These are phyloP conservation scores for Apiotrichum siamense DNA, from an alignment of 1,284 basidiomycete genomes.

Conservation along the genomic window DNA sequence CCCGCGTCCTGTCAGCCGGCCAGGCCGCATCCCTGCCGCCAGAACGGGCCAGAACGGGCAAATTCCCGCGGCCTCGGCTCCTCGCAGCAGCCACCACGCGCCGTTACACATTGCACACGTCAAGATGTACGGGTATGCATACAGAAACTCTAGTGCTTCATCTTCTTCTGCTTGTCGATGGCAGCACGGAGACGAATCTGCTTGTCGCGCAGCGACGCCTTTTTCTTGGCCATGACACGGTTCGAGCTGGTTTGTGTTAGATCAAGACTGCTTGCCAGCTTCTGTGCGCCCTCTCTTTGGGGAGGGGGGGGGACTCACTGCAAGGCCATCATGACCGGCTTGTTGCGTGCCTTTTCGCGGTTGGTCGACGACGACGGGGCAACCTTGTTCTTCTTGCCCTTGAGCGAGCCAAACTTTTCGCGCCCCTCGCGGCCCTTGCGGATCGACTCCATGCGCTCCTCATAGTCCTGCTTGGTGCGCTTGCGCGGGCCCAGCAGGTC, in stretches of 20 bases:
- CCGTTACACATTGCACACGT: too few relatives aligned
- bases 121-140: too few relatives aligned
- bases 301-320: conserved; percentile 54
- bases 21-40: too few relatives aligned
- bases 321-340: conserved; percentile 86
- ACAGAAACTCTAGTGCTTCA: conserved; percentile 30
- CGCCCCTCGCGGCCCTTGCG: conserved; percentile 89
- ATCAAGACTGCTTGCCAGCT: neutral
- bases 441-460: conserved; percentile 87
- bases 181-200: conserved; percentile 43
- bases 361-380: conserved; percentile 76
- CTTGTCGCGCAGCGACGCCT: conserved; percentile 77
- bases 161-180: conserved; percentile 47
- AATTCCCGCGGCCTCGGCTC: too few relatives aligned
- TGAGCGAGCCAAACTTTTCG: conserved; percentile 85
- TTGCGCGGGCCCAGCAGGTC: conserved; percentile 93
- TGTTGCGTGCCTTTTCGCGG: conserved; percentile 80
- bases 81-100: too few relatives aligned
- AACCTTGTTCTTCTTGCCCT: conserved; percentile 81
- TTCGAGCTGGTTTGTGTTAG: conserved; percentile 31
- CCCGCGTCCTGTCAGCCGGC: too few relatives aligned
- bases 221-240: conserved; percentile 65
- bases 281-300: too few relatives aligned
- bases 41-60: too few relatives aligned
- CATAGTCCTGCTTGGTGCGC: conserved; percentile 89